Base-by-base conservation (phyloP, 768 basidiomycete species). In the Postia placenta region DNA sequence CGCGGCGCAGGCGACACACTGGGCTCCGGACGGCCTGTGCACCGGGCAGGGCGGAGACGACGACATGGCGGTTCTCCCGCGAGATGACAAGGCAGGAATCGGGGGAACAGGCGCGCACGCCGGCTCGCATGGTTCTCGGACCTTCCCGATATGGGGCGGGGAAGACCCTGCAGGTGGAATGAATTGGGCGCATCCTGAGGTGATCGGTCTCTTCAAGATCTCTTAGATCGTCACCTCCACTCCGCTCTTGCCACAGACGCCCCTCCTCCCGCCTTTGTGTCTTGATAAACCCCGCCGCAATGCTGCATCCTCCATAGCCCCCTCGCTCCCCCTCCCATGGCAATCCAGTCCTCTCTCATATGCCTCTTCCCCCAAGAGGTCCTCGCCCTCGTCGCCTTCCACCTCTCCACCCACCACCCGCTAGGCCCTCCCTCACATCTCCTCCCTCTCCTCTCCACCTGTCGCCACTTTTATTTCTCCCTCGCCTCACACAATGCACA, bases 301-400 rank as follows among this genome's bases (percentile, higher is more conserved):
- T 33, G 30, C 30, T 20, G 9, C 25, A 9, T 25, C 19, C 26
- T 46, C 40, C 51, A 45, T 44, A 35, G 38, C 20, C 38, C 7
- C 38, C 48, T 42, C 28, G 38, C 20, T 17, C 7, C 38, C 48
- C 45, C 28, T 51, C 40, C 40, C 37, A 48, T 55, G 51, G 44
- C 40, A 19, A 22, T 23, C 46, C 60, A 56, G 42, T 23, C 52
- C 11, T 59, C 64, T 7, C 43, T 52, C 39, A 54, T 74, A 17
- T 48, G 28, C 52, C 35, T 53, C 33, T 52, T 85, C 63, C 67
- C 70, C 42, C 45, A 68, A 70, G 69, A 72, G 67, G 51, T 73
- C 45, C 60, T 85, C 59, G 70, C 78, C 51, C 56, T 68, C 53
- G 74, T 87, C 65, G 75, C 69, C 42, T 67, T 78, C 64, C 63